Percentiles rank a stretch among this genome's conserved stretches.
These are phyloP conservation scores for Pseudogymnoascus pannorum DNA, from an alignment of 2,329 filamentous ascomycete genomes.

Conservation along the genomic window DNA sequence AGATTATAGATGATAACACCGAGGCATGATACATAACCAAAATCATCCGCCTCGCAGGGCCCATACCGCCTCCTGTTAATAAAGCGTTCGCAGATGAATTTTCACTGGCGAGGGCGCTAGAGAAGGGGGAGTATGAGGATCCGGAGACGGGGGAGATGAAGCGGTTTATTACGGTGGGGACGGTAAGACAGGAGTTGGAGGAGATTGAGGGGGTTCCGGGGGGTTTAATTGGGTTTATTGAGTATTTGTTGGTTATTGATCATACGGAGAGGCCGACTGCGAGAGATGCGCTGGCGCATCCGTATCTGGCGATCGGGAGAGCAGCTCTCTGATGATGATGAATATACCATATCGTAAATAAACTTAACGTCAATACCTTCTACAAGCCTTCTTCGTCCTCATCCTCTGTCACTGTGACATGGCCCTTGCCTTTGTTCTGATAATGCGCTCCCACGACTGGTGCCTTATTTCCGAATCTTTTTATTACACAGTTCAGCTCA, in stretches of 20 bases:
- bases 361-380: too few relatives aligned
- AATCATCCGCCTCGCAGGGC: constrained; percentile 19
- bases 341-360: too few relatives aligned
- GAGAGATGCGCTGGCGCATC: constrained; percentile 14
- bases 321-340: too few relatives aligned
- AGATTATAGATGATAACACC: constrained; percentile 17
- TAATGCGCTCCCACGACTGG: too few relatives aligned
- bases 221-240: constrained; percentile 13
- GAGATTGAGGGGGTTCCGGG: constrained; percentile 7
- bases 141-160: constrained; percentile 5
- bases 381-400: too few relatives aligned
- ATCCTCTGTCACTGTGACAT: too few relatives aligned
- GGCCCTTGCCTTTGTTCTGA: too few relatives aligned
- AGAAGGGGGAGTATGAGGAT: background rate
- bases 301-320: constrained; percentile 11
- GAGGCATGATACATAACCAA: constrained; percentile 24
- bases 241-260: constrained; percentile 14
- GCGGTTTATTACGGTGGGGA: constrained; percentile 9
- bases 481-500: too few relatives aligned
- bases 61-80: constrained; percentile 15
- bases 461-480: too few relatives aligned
- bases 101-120: background rate
- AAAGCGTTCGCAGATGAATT: background rate
- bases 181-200: constrained; percentile 15
- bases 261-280: constrained; percentile 15